Evolutionary conservation across 352 stramenopile genomes (phyloP).

Genomic region (Lagenidium sp.): DNA sequence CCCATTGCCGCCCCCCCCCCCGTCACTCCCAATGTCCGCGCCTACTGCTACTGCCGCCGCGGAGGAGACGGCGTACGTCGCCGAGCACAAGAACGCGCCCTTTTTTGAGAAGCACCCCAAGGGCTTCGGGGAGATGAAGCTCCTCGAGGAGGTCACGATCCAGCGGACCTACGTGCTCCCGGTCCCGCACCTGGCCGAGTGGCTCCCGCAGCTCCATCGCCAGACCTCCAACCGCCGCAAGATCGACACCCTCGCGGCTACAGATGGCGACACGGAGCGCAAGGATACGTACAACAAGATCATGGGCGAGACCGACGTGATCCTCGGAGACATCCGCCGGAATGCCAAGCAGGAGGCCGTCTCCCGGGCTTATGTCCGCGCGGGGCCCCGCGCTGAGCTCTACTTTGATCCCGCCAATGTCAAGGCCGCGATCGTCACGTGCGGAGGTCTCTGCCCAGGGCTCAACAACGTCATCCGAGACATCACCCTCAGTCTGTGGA

Average conservation of each 20-base stretch:
- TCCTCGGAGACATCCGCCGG: slow-evolving; percentile 74
- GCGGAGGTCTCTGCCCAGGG: slow-evolving; percentile 92
- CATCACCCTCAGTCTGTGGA: slow-evolving; percentile 90
- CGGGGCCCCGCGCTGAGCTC: slow-evolving; percentile 52
- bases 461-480: slow-evolving; percentile 99
- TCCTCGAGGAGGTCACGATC: slow-evolving; percentile 62
- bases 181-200: slow-evolving; percentile 64
- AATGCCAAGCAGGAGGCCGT: slow-evolving; percentile 53
- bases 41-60: slow-evolving; percentile 24
- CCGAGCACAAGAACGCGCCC: slow-evolving; percentile 46
- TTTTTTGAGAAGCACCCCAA: slow-evolving; percentile 76
- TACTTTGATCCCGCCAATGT: slow-evolving; percentile 73
- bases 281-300: slow-evolving; percentile 85
- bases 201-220: slow-evolving; percentile 40
- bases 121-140: slow-evolving; percentile 71
- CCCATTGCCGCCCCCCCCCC: slow-evolving; percentile 61
- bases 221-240: slow-evolving; percentile 63
- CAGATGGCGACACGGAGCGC: slow-evolving; percentile 42
- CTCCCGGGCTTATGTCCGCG: slow-evolving; percentile 72
- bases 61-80: slow-evolving; percentile 16
- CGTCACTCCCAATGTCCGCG: slow-evolving; percentile 34
- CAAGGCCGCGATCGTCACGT: slow-evolving; percentile 90
- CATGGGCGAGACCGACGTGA: slow-evolving; percentile 75
- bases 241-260: slow-evolving; percentile 64
- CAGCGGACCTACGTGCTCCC: slow-evolving; percentile 60